Conservation (phyloP, 2,329 filamentous ascomycete genomes). For the Colletotrichum sp. region DNA sequence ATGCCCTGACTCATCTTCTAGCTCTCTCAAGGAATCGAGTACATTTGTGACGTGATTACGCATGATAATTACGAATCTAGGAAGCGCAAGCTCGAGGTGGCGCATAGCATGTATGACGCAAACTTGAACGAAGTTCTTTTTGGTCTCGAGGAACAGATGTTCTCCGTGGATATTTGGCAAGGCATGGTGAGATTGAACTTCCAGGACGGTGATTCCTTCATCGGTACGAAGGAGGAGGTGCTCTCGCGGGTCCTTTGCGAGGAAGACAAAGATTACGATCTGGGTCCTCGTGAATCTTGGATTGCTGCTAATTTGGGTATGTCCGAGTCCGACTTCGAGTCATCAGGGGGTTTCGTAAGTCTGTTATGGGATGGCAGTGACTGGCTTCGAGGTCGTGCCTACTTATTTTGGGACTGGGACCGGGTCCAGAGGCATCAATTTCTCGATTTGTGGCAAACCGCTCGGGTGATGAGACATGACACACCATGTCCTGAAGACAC, state of each 20-base stretch:
- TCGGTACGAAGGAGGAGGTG: neutral
- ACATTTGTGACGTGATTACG: fast-evolving
- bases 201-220: too few relatives aligned
- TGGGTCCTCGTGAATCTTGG: neutral
- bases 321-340: too few relatives aligned
- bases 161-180: neutral
- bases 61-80: fast-evolving
- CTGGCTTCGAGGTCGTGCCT: neutral
- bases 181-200: too few relatives aligned
- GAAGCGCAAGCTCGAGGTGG: neutral
- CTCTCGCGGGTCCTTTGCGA: neutral
- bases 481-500: fast-evolving
- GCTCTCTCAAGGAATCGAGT: neutral
- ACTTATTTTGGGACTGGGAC: neutral
- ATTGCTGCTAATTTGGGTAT: neutral
- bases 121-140: too few relatives aligned
- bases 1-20: neutral
- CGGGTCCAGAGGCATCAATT: fast-evolving
- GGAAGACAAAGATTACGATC: neutral
- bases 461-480: fast-evolving
- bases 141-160: neutral
- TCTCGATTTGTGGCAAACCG: too few relatives aligned
- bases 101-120: too few relatives aligned
- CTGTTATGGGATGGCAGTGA: neutral
- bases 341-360: neutral